Evolutionary conservation across 2,329 filamentous ascomycete species (phyloP).

Genomic region (Magnaporthiopsis incrustans): DNA sequence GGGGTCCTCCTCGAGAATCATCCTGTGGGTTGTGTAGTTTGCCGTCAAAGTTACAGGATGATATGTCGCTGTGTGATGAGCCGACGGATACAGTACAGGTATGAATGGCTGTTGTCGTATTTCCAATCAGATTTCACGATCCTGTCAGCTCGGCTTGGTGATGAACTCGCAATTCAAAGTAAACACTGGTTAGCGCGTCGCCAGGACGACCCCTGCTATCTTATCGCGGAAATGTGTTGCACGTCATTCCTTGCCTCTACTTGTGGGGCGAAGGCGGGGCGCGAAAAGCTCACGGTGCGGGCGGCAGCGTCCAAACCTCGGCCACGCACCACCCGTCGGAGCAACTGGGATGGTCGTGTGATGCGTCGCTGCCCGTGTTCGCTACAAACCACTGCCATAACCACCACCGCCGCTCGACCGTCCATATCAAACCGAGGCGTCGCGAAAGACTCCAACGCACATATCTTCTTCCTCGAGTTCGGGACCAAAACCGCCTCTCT

Average conservation of each 20-base stretch:
- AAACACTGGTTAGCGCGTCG: neutral
- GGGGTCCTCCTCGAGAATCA: conserved; percentile 7
- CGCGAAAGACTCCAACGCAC: neutral
- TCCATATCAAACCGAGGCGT: neutral
- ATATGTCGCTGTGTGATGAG: too few relatives aligned
- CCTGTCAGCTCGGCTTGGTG: neutral
- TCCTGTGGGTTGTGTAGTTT: neutral
- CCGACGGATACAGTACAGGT: too few relatives aligned
- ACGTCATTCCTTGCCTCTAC: neutral
- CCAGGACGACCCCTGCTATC: conserved; percentile 4
- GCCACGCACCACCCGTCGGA: conserved; percentile 1
- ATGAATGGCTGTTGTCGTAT: too few relatives aligned
- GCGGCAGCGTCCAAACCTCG: neutral
- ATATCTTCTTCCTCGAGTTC: neutral
- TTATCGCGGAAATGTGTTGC: conserved; percentile 1
- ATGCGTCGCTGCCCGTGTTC: neutral
- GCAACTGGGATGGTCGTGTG: conserved; percentile 1
- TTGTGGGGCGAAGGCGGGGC: neutral
- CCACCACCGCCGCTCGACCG: neutral
- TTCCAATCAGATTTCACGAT: neutral
- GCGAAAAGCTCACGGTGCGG: neutral
- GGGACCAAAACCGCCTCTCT: neutral
- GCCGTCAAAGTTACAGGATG: too few relatives aligned
- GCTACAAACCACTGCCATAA: neutral
- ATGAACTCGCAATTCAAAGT: neutral